phyloP scores from a whole-genome alignment of 305 asterid genomes.

The Andrographis paniculata region DNA sequence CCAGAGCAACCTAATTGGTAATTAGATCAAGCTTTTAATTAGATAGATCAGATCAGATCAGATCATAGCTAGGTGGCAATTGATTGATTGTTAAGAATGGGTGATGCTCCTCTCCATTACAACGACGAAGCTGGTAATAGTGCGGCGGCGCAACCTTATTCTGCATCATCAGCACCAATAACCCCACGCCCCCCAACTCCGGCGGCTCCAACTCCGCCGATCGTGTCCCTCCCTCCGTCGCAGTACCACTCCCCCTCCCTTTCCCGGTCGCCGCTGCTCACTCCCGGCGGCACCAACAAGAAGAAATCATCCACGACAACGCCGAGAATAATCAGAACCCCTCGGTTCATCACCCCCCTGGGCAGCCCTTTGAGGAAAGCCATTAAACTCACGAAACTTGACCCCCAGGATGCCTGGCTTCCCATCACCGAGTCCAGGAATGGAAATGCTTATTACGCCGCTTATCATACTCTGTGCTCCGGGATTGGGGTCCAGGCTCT shows the following conservation, averaged over 20 bases:
- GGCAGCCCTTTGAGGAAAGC: constrained; percentile 77
- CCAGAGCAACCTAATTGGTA: too few species aligned
- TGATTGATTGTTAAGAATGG: too few species aligned
- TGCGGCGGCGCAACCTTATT: too few species aligned
- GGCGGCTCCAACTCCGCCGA: constrained; percentile 30
- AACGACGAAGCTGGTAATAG: too few species aligned
- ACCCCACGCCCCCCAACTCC: constrained; percentile 28
- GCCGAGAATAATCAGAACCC: constrained; percentile 34
- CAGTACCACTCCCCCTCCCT: constrained; percentile 43
- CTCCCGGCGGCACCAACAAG: constrained; percentile 28
- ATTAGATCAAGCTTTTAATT: too few species aligned
- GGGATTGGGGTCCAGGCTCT: constrained; percentile 91
- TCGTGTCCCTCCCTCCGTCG: constrained; percentile 33
- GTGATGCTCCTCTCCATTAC: too few species aligned
- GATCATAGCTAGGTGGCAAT: too few species aligned
- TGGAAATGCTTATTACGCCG: constrained; percentile 85
- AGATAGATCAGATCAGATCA: too few species aligned
- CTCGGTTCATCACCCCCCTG: constrained; percentile 62
- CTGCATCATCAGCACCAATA: constrained; percentile 28
- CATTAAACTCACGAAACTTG: constrained; percentile 57
- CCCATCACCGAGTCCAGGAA: constrained; percentile 84
- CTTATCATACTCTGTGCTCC: constrained; percentile 75
- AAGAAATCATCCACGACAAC: constrained; percentile 8
- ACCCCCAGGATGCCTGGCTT: constrained; percentile 87
- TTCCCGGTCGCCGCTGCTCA: constrained; percentile 32